Evolutionary conservation across 805 yeast species (phyloP), one percentile per base, ranked within the genome.

Genomic region (Metschnikowia sp.): DNA sequence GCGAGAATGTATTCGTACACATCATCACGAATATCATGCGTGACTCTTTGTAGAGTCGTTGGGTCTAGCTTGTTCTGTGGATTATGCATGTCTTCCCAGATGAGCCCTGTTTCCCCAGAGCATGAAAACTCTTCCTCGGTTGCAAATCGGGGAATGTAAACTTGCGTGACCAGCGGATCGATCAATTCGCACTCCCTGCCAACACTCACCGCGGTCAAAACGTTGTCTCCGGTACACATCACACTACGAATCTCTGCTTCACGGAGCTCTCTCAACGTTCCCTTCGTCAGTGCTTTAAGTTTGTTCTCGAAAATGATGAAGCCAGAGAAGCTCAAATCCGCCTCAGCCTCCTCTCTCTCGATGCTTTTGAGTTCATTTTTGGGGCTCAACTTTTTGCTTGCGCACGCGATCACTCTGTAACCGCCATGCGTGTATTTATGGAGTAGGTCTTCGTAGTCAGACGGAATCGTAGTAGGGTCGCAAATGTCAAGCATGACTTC

Each of bases 171-270:
- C 10, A 68, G 62, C 2, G 73, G 73, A 3, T 64, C 65, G 10
- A 94, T 66, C 51, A 94, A 71, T 3, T 81, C 83, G 61, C 96
- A 88, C 60, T 92, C 97, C 50, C 82, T 77, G 3, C 87, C 96
- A 13, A 94, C 99, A 65, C 96, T 87, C 18, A 94, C 80, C 0
- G 98, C 99, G 0, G 99, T 94, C 47, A 94, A 70, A 15, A 94
- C 81, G 61, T 94, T 94, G 65, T 94, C 99, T 45, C 99, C 99
- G 0, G 99, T 94, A 65, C 99, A 94, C 99, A 94, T 94, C 29
- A 90, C 71, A 0, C 94, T 87, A 56, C 97, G 75, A 42, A 94
- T 76, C 19, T 79, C 74, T 0, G 99, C 97, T 6, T 72, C 74
- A 19, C 71, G 70, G 42, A 94, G 72, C 49, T 79, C 75, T 10